Conservation (phyloP, 2,329 filamentous ascomycete genomes). For the Ceratocystis cacaofunesta region DNA sequence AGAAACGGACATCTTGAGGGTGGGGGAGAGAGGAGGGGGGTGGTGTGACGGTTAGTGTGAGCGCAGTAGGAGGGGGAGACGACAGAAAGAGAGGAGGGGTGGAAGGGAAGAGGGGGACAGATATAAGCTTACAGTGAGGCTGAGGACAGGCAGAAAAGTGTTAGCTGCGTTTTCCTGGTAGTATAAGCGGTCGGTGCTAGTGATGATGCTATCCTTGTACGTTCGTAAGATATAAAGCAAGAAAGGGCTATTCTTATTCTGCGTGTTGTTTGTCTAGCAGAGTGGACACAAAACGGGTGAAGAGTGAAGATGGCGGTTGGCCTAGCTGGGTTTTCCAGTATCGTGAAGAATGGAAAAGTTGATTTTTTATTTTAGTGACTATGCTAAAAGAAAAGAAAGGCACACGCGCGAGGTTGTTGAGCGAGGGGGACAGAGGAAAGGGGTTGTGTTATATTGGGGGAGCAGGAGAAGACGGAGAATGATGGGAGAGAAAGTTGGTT, state of each 20-base stretch:
- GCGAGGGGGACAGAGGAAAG: not conserved
- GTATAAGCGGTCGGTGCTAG: too few species aligned
- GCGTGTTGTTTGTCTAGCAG: too few species aligned
- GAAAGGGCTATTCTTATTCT: too few species aligned
- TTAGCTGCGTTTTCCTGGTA: too few species aligned
- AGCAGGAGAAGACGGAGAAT: not conserved
- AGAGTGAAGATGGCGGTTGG: not conserved
- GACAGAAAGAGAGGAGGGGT: not conserved
- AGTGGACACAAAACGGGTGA: not conserved
- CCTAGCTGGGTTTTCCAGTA: not conserved
- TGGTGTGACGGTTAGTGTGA: not conserved
- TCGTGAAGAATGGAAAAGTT: not conserved
- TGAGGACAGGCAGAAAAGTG: not conserved
- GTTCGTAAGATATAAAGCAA: too few species aligned
- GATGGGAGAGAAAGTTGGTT: not conserved
- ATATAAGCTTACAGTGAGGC: not conserved
- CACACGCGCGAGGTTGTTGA: not conserved
- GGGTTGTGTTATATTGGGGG: not conserved
- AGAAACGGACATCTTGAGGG: conserved; percentile 14
- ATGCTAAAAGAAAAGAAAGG: not conserved
- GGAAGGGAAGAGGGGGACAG: not conserved
- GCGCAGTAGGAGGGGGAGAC: not conserved
- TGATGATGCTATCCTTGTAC: too few species aligned
- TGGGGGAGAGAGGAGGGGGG: not conserved
- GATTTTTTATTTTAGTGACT: not conserved